Percentiles rank a stretch among this genome's conserved stretches.
Conservation (phyloP, 31 red algal genomes). For the Endocladia muricata region DNA sequence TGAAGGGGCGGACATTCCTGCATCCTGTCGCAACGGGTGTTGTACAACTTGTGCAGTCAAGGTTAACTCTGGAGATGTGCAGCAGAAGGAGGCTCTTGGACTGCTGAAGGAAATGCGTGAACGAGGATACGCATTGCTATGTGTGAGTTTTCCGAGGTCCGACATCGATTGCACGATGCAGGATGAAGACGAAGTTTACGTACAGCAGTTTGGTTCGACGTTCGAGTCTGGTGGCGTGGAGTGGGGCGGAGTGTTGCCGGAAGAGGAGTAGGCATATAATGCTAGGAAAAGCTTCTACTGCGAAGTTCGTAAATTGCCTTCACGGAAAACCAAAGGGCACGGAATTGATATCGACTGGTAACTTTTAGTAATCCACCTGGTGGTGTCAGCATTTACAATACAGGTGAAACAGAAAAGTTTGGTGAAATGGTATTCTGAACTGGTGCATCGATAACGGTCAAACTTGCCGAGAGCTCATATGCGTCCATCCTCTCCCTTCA, state of each 20-base stretch:
- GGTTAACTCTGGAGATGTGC: conserved; percentile 41
- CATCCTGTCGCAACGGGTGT: conserved; percentile 93
- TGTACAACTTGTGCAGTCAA: conserved; percentile 95
- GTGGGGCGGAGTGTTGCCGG: conserved; percentile 90
- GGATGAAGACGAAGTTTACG: conserved; percentile 96
- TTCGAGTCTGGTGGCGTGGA: conserved; percentile 92
- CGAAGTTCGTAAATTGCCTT: no score
- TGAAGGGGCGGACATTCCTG: conserved; percentile 64
- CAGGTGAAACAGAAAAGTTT: background rate
- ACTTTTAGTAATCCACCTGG: no score
- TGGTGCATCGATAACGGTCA: no score
- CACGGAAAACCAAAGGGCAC: no score
- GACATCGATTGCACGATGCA: conserved; percentile 84
- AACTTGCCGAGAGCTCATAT: conserved; percentile 4
- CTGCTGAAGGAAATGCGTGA: conserved; percentile 78
- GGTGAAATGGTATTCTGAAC: no score
- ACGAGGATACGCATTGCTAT: conserved; percentile 87
- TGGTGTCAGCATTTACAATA: no score
- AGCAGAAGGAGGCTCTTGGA: conserved; percentile 88
- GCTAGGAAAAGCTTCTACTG: background rate
- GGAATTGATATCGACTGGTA: conserved; percentile 2
- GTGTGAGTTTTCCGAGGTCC: conserved; percentile 81
- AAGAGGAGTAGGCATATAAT: conserved; percentile 62
- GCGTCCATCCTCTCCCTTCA: conserved; percentile 41
- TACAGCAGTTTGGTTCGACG: conserved; percentile 85